A percentile compares a stretch with the other conserved stretches of the same genome.
Evolutionary conservation across 768 basidiomycete species (phyloP).

Genomic region (Mycena galopus): DNA sequence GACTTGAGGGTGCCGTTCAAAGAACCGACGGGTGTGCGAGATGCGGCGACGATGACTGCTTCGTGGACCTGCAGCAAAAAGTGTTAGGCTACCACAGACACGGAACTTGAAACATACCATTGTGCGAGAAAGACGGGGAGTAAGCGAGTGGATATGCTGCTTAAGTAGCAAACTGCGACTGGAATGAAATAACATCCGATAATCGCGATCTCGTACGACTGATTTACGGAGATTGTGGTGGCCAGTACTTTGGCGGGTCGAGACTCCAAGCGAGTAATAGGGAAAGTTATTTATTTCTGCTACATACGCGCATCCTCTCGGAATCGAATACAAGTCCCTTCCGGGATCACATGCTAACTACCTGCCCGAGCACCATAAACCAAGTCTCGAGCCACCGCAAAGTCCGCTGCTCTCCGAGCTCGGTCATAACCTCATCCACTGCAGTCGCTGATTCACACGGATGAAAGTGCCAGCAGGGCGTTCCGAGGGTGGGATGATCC

Average conservation of each 20-base stretch:
- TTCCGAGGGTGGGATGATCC: constrained; percentile 85
- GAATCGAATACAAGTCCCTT: background rate
- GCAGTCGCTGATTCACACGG: constrained; percentile 83
- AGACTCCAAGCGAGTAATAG: background rate
- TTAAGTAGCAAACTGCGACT: constrained; percentile 27
- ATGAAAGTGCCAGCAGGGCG: constrained; percentile 88
- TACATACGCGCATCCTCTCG: background rate
- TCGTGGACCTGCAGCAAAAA: constrained; percentile 65
- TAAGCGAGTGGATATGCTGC: constrained; percentile 16
- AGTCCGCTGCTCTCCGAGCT: constrained; percentile 50
- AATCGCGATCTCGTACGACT: constrained; percentile 23
- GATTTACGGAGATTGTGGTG: background rate
- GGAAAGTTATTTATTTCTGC: background rate
- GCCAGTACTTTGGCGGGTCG: too few species aligned
- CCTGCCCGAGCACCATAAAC: constrained; percentile 80
- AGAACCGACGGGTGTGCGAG: constrained; percentile 94
- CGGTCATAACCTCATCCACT: constrained; percentile 77
- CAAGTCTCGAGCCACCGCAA: constrained; percentile 78
- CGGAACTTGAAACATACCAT: constrained; percentile 51
- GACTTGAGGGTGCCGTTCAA: constrained; percentile 91
- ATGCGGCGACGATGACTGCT: constrained; percentile 94
- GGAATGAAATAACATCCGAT: constrained; percentile 32
- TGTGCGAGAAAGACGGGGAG: constrained; percentile 44
- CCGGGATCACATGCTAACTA: constrained; percentile 63
- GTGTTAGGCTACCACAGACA: background rate